Evolutionary conservation across 2,329 filamentous ascomycete genomes (phyloP).

Genomic region (Alternaria gansuensis): DNA sequence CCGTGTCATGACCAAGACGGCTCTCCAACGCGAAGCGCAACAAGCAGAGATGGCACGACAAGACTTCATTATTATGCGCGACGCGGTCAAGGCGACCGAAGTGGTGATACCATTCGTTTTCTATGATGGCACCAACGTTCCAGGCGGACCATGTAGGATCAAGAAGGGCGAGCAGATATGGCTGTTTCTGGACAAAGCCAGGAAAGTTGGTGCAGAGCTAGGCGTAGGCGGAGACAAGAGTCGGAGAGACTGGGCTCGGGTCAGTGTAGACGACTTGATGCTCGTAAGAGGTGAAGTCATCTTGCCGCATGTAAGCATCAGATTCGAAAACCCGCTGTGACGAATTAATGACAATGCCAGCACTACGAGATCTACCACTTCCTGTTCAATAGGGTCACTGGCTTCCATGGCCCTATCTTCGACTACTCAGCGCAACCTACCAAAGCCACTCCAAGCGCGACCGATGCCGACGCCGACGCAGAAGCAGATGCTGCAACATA

Average conservation of each 20-base stretch:
- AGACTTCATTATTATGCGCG: slow-evolving; percentile 84
- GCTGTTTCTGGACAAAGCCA: slow-evolving; percentile 90
- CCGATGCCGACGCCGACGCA: slow-evolving; percentile 25
- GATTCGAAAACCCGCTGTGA: neutral
- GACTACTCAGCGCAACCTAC: slow-evolving; percentile 70
- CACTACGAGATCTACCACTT: slow-evolving; percentile 99
- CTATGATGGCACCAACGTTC: slow-evolving; percentile 91
- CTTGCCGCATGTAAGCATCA: slow-evolving; percentile 78
- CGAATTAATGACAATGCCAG: slow-evolving; percentile 58
- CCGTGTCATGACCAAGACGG: slow-evolving; percentile 77
- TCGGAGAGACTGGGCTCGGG: slow-evolving; percentile 85
- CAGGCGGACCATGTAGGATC: slow-evolving; percentile 82
- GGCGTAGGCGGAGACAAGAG: slow-evolving; percentile 74
- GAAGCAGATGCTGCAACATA: slow-evolving; percentile 43
- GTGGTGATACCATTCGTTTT: slow-evolving; percentile 95
- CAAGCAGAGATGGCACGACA: slow-evolving; percentile 77
- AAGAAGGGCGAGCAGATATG: slow-evolving; percentile 94
- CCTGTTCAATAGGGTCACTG: slow-evolving; percentile 83
- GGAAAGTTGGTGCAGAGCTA: slow-evolving; percentile 86
- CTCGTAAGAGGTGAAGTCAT: slow-evolving; percentile 90
- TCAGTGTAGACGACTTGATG: slow-evolving; percentile 95
- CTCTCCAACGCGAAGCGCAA: slow-evolving; percentile 79
- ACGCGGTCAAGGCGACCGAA: slow-evolving; percentile 86
- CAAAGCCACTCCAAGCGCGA: slow-evolving; percentile 48
- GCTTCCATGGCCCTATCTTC: slow-evolving; percentile 80